Evolutionary conservation across 2,329 filamentous ascomycete species (phyloP).

Genomic region (Didymella keratinophila): DNA sequence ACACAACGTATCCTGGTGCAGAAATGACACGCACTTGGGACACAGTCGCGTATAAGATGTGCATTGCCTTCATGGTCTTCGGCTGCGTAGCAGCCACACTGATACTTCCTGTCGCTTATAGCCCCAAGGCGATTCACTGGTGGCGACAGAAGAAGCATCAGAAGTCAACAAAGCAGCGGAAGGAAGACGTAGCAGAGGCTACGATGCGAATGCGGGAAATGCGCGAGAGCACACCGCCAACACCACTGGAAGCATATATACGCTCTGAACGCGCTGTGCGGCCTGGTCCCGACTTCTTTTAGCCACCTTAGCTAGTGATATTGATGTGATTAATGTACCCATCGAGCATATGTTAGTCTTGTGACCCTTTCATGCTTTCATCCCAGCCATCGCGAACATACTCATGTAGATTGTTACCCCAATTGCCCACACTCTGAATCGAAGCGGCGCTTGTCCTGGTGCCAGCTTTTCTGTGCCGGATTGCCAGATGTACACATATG

Average conservation of each 20-base stretch:
- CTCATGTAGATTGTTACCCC: constrained; percentile 1
- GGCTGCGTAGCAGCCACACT: constrained; percentile 1
- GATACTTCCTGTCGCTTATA: not conserved
- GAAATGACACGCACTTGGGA: not conserved
- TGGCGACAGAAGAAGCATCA: not conserved
- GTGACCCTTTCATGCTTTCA: not conserved
- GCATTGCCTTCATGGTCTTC: constrained; percentile 4
- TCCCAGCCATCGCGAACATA: constrained; percentile 5
- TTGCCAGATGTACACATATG: constrained; percentile 7
- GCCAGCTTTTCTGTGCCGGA: constrained; percentile 1
- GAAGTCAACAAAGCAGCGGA: not conserved
- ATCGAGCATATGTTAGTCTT: not conserved
- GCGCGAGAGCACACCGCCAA: not conserved
- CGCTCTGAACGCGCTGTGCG: constrained; percentile 14
- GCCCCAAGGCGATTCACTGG: not conserved
- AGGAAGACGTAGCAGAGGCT: not conserved
- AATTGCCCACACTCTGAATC: constrained; percentile 3
- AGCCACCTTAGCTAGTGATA: not conserved
- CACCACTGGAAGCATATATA: not conserved
- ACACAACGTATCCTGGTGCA: not conserved
- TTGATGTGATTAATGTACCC: not conserved
- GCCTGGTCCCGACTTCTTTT: not conserved
- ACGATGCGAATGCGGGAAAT: constrained; percentile 1
- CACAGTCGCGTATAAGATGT: constrained; percentile 3
- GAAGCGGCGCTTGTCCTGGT: constrained; percentile 1